phyloP scores from a whole-genome alignment of 73 alveolate species.

The Breviolum minutum region DNA sequence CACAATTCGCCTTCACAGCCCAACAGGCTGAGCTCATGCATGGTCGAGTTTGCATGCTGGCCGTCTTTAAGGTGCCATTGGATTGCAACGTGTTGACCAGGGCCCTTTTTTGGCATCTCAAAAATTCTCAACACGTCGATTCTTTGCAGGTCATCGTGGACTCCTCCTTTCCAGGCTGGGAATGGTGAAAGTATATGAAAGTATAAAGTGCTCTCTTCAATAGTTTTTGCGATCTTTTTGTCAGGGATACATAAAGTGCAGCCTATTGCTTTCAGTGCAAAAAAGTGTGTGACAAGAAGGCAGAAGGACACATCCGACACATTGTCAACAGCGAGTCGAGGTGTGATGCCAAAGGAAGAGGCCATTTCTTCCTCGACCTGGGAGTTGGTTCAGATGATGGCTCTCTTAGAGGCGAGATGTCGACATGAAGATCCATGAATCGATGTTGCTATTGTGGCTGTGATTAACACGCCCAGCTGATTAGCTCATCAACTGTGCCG shows the following conservation, averaged over 20 bases:
- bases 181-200: background rate
- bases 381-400: conserved; percentile 88
- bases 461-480: background rate
- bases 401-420: conserved; percentile 44
- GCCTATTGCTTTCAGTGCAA: too few relatives aligned
- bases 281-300: too few relatives aligned
- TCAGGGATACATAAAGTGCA: too few relatives aligned
- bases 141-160: conserved; percentile 60
- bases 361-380: conserved; percentile 70
- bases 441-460: background rate
- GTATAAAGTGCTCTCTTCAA: background rate
- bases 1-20: background rate
- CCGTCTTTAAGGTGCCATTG: conserved; percentile 48
- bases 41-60: conserved; percentile 72
- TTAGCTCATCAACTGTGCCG: too few relatives aligned
- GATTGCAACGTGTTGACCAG: background rate
- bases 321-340: background rate
- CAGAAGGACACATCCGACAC: background rate
- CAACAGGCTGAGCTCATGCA: conserved; percentile 83
- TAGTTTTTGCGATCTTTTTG: too few relatives aligned
- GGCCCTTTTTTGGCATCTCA: background rate
- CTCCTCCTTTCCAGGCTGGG: conserved; percentile 80
- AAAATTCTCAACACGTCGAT: background rate
- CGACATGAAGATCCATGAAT: background rate
- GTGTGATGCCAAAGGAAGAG: conserved; percentile 63